Evolutionary conservation across 345 rosid species (phyloP).

Genomic region (Bruguiera parviflora): DNA sequence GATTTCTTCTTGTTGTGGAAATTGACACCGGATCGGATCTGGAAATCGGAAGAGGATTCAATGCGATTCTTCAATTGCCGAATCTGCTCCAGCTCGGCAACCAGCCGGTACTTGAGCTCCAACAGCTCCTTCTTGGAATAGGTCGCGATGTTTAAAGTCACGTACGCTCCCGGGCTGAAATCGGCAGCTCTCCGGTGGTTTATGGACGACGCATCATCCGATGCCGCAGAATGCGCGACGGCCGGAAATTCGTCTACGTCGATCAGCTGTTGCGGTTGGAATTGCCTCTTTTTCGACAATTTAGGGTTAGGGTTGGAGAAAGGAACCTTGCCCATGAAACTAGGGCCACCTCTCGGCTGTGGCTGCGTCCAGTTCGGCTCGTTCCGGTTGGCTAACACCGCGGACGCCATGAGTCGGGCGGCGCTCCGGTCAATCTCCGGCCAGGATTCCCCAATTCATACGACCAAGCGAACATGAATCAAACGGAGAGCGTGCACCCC

Average conservation of each 20-base stretch:
- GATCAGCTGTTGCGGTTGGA: slow-evolving; percentile 24
- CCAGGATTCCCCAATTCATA: slow-evolving; percentile 5
- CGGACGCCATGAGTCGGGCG: slow-evolving; percentile 48
- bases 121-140: slow-evolving; percentile 42
- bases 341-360: slow-evolving; percentile 39
- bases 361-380: slow-evolving; percentile 44
- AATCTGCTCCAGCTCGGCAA: slow-evolving; percentile 65
- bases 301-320: slow-evolving; percentile 47
- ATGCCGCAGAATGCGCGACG: slow-evolving; percentile 47
- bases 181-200: slow-evolving; percentile 25
- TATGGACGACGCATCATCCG: slow-evolving; percentile 56
- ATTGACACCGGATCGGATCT: slow-evolving; percentile 45
- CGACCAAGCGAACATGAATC: slow-evolving; percentile 28
- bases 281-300: slow-evolving; percentile 45
- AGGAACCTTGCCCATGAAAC: slow-evolving; percentile 56
- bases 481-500: background rate
- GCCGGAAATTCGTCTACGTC: slow-evolving; percentile 37
- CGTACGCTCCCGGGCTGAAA: slow-evolving; percentile 24
- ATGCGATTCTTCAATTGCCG: slow-evolving; percentile 55
- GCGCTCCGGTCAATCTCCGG: slow-evolving; percentile 20
- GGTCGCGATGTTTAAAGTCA: slow-evolving; percentile 30
- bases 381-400: slow-evolving; percentile 45
- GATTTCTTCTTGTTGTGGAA: slow-evolving; percentile 24
- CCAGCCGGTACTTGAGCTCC: slow-evolving; percentile 58
- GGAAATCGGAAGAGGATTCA: slow-evolving; percentile 33